phyloP scores from a whole-genome alignment of 805 yeast genomes.

The Sugiyamaella smithiae region DNA sequence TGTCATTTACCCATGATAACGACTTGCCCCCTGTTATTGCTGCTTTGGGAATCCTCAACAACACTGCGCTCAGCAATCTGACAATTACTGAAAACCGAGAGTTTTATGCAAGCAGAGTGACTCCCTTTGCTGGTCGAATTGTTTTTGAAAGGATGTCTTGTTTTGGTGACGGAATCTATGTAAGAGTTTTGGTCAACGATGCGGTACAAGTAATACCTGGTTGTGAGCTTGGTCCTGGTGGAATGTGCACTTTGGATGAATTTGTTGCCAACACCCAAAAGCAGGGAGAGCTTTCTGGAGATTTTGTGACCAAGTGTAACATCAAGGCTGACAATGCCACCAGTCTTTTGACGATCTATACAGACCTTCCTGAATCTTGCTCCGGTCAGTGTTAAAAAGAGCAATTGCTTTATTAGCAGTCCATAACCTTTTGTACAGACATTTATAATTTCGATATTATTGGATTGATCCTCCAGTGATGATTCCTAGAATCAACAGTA shows the following conservation, averaged over 20 bases:
- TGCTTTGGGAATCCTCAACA: conserved; percentile 39
- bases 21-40: conserved; percentile 48
- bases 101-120: conserved; percentile 13
- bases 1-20: conserved; percentile 53
- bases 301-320: not conserved
- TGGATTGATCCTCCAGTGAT: too few species aligned
- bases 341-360: not conserved
- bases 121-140: conserved; percentile 32
- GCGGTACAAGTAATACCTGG: conserved; percentile 50
- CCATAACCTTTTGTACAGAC: too few species aligned
- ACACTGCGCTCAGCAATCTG: not conserved
- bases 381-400: not conserved
- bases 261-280: conserved; percentile 18
- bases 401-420: too few species aligned
- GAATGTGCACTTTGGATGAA: conserved; percentile 40
- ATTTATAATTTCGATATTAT: too few species aligned
- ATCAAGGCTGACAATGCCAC: conserved; percentile 1
- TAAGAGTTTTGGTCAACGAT: conserved; percentile 51
- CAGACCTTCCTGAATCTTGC: conserved; percentile 4
- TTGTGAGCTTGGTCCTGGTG: conserved; percentile 53
- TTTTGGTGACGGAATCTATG: conserved; percentile 35
- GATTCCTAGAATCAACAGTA: too few species aligned
- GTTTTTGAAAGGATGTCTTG: conserved; percentile 32
- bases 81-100: conserved; percentile 2
- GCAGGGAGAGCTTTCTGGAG: conserved; percentile 1